Conservation (phyloP, 2,329 filamentous ascomycete genomes). For the Cryphonectria parasitica region DNA sequence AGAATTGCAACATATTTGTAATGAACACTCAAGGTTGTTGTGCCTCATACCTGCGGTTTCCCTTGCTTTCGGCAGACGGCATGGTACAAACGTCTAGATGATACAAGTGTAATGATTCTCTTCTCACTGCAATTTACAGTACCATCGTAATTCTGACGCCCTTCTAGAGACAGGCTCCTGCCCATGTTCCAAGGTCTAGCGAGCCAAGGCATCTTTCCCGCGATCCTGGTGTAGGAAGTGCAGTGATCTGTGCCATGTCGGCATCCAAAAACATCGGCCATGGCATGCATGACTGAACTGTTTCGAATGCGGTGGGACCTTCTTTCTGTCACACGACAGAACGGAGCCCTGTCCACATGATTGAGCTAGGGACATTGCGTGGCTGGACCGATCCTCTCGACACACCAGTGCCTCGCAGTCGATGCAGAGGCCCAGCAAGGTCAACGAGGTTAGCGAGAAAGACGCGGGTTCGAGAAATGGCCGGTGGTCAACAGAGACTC, state of each 20-base stretch:
- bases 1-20: neutral
- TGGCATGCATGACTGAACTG: conserved; percentile 12
- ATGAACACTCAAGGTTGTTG: conserved; percentile 4
- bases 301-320: neutral
- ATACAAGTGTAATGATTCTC: neutral
- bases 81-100: no score
- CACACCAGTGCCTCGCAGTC: neutral
- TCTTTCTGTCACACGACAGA: conserved; percentile 13
- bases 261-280: neutral
- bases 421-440: conserved; percentile 2
- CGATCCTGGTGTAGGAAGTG: conserved; percentile 11
- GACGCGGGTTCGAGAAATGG: neutral
- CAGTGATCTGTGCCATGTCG: conserved; percentile 10
- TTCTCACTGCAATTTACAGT: neutral
- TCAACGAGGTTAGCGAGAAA: neutral
- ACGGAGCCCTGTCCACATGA: neutral
- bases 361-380: neutral
- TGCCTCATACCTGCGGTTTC: conserved; percentile 5
- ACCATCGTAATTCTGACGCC: neutral
- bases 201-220: conserved; percentile 8
- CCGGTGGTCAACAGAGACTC: conserved; percentile 9
- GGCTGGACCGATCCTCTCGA: neutral
- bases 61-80: neutral
- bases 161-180: neutral
- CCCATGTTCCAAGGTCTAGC: neutral